Evolutionary conservation across 805 yeast species (phyloP).

Genomic region (Ogataea saltuana): DNA sequence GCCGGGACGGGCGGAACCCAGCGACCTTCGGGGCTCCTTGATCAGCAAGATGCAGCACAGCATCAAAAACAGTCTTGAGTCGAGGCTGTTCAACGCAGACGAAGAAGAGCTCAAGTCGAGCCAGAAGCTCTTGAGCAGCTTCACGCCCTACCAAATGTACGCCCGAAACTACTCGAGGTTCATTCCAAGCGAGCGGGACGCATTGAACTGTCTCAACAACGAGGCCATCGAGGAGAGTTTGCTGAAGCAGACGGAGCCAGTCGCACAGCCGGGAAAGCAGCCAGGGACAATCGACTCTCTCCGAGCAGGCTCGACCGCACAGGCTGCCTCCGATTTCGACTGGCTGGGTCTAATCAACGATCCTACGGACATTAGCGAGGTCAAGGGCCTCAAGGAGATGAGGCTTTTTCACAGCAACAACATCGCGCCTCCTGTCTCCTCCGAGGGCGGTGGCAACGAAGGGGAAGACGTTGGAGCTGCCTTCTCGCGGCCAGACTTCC

Average conservation of each 20-base stretch:
- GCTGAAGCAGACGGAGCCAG: not conserved
- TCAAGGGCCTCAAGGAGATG: slow-evolving; percentile 12
- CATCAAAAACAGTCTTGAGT: slow-evolving; percentile 8
- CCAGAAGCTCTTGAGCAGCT: slow-evolving; percentile 1
- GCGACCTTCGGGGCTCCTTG: not conserved
- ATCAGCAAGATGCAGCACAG: slow-evolving; percentile 4
- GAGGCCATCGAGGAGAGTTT: not conserved
- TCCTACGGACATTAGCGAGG: slow-evolving; percentile 13
- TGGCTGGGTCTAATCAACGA: slow-evolving; percentile 16
- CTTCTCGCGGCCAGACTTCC: too few species aligned
- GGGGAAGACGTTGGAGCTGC: too few species aligned
- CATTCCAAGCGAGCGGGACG: slow-evolving; percentile 10
- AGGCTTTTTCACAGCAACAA: slow-evolving; percentile 6
- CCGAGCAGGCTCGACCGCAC: too few species aligned
- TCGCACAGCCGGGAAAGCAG: not conserved
- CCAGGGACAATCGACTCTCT: too few species aligned
- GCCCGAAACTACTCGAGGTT: slow-evolving; percentile 12
- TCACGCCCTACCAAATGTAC: slow-evolving; percentile 13
- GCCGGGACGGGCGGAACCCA: not conserved
- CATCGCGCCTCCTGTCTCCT: not conserved
- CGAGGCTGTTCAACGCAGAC: slow-evolving; percentile 2
- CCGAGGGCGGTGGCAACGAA: too few species aligned
- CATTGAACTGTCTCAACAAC: not conserved
- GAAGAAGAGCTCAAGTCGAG: slow-evolving; percentile 8
- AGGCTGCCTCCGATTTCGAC: too few species aligned